Evolutionary conservation across 129 eudicot species (phyloP).

Genomic region (Arctium minus): DNA sequence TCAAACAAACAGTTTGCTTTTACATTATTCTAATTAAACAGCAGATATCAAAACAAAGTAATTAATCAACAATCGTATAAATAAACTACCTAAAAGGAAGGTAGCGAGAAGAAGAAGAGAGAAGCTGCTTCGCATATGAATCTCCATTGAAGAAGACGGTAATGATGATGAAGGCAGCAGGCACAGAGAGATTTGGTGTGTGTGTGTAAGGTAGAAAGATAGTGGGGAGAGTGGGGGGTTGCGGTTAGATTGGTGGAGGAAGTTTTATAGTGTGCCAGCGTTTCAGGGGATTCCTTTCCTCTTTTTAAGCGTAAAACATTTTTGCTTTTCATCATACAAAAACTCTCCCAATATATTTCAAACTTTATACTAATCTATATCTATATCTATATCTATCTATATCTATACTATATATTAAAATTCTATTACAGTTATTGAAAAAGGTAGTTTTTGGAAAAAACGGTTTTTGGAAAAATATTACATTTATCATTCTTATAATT

Average conservation of each 20-base stretch:
- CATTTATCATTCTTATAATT: too few relatives aligned
- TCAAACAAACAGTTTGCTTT: neutral
- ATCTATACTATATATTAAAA: too few relatives aligned
- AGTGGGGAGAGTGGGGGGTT: constrained; percentile 24
- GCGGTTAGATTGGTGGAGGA: constrained; percentile 22
- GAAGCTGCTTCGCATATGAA: neutral
- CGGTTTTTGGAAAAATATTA: too few relatives aligned
- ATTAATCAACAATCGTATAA: neutral
- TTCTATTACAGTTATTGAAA: too few relatives aligned
- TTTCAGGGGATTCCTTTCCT: constrained; percentile 2
- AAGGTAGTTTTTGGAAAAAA: too few relatives aligned
- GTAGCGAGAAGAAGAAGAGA: neutral
- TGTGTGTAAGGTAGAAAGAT: constrained; percentile 5
- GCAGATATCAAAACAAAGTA: neutral
- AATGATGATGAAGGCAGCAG: constrained; percentile 11
- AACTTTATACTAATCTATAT: too few relatives aligned
- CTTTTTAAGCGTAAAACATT: neutral
- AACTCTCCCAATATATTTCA: neutral
- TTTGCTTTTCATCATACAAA: neutral
- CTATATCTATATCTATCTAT: too few relatives aligned
- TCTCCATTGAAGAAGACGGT: constrained; percentile 11
- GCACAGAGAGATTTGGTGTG: constrained; percentile 2
- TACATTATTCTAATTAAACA: neutral
- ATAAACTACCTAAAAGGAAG: constrained; percentile 21
- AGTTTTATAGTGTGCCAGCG: constrained; percentile 16